These are phyloP conservation scores for Vaccinium myrtillus DNA, from an alignment of 148 eudicot species.

Conservation along the genomic window DNA sequence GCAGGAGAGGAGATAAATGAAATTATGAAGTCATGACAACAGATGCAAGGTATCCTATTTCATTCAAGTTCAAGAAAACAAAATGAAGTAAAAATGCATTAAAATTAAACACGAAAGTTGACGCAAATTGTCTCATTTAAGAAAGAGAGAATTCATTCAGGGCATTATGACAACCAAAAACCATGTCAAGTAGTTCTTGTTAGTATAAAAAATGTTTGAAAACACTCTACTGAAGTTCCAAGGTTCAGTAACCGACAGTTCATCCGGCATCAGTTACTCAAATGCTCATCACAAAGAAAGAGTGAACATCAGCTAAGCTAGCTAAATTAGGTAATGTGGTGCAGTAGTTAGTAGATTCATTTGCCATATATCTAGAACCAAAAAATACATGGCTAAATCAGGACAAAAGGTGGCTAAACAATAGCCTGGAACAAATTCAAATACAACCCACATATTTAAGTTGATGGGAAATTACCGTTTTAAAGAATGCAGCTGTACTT, in stretches of 20 bases:
- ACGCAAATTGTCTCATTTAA: too few relatives aligned
- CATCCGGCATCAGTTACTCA: background rate
- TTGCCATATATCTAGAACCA: conserved; percentile 5
- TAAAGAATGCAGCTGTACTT: conserved; percentile 78
- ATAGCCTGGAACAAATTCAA: background rate
- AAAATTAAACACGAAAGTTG: too few relatives aligned
- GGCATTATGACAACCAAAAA: too few relatives aligned
- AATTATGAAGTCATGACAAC: too few relatives aligned
- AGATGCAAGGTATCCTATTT: too few relatives aligned
- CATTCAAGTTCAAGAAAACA: too few relatives aligned
- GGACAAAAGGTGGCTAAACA: background rate
- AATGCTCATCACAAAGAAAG: background rate
- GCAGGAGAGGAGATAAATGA: too few relatives aligned
- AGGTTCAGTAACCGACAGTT: background rate
- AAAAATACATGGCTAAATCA: background rate
- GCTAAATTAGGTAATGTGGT: too few relatives aligned
- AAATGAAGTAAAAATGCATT: too few relatives aligned
- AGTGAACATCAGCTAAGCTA: background rate
- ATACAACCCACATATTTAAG: background rate
- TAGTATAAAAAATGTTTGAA: background rate
- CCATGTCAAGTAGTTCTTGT: background rate
- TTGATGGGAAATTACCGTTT: conserved; percentile 54
- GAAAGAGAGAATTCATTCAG: too few relatives aligned
- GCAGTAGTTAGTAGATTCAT: background rate
- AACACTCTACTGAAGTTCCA: background rate